Evolutionary conservation across 768 basidiomycete genomes (phyloP), one percentile per base, ranked within the genome.

Genomic region (Termitomyces sp.): DNA sequence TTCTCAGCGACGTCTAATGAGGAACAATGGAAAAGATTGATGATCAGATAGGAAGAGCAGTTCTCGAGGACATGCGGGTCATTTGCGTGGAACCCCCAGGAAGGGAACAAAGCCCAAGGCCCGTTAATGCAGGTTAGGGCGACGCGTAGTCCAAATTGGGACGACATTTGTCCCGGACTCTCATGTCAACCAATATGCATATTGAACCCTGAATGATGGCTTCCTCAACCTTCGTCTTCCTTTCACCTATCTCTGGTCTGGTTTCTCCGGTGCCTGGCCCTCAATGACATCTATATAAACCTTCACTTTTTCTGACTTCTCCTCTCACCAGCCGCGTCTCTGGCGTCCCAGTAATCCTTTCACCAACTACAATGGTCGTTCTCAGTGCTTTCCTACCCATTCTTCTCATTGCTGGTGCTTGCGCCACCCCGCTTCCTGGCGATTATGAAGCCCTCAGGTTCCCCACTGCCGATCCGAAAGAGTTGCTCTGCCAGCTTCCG

Each of bases 401-500:
- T 59, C 57, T 77, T 43, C 64, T 76, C 33, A 55, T 72, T 55
- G 45, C 65, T 53, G 65, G 72, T 36, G 67, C 60, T 30, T 64
- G 57, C 63, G 80, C 71, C 53, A 71, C 67, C 60, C 76, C 71
- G 20, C 52, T 64, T 34, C 58, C 62, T 43, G 51, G 53, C 30
- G 44, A 27, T 20, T 22, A 34, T 9, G 12, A 59, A 12, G 51
- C 63, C 27, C 62, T 77, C 54, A 65, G 63, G 22, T 71, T 80
- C 55, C 76, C 76, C 9, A 69, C 64, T 22, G 50, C 74, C 61
- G 71, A 76, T 60, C 71, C 76, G 26, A 66, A 67, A 51, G 74
- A 76, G 37, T 68, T 80, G 10, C 67, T 83, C 18, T 85, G 83
- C 72, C 70, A 75, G 40, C 60, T 82, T 30, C 78, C 80, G 22